Percentiles rank a stretch among this genome's conserved stretches.
Conservation (phyloP, 1,139 yeast species). For the Pichia sp. region DNA sequence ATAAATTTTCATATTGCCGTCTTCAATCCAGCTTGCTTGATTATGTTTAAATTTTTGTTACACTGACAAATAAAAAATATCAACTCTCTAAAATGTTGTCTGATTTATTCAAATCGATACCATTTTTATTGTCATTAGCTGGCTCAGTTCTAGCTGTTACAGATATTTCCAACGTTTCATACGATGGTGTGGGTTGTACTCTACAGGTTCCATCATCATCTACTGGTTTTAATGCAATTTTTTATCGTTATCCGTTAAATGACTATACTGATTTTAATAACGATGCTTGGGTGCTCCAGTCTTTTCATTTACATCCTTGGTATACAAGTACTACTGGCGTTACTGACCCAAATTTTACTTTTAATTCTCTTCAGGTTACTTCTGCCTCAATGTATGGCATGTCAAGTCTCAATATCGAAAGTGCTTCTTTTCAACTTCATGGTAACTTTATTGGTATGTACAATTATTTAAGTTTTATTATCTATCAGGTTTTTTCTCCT, state of each 20-base stretch:
- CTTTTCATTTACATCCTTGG: background rate
- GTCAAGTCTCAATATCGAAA: background rate
- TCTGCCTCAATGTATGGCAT: constrained; percentile 2
- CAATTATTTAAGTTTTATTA: background rate
- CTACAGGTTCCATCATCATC: no score
- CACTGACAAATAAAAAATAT: no score
- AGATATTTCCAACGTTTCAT: no score
- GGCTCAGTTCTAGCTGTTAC: no score
- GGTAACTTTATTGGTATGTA: constrained; percentile 9
- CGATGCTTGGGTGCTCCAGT: constrained; percentile 2
- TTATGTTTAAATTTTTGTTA: no score
- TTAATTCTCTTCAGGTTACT: background rate
- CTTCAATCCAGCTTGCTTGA: no score
- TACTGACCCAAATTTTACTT: constrained; percentile 7
- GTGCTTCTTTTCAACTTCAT: constrained; percentile 3
- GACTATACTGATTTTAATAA: background rate
- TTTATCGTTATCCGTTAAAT: background rate
- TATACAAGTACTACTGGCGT: constrained; percentile 3
- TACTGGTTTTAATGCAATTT: constrained; percentile 9
- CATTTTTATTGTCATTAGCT: no score
- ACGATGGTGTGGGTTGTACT: no score
- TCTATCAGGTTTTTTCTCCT: background rate
- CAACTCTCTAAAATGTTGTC: no score
- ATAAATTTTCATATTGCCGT: no score
- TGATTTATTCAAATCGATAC: no score